Conservation (phyloP, 176 grass and related monocot species). For the Eragrostis nindensis region DNA sequence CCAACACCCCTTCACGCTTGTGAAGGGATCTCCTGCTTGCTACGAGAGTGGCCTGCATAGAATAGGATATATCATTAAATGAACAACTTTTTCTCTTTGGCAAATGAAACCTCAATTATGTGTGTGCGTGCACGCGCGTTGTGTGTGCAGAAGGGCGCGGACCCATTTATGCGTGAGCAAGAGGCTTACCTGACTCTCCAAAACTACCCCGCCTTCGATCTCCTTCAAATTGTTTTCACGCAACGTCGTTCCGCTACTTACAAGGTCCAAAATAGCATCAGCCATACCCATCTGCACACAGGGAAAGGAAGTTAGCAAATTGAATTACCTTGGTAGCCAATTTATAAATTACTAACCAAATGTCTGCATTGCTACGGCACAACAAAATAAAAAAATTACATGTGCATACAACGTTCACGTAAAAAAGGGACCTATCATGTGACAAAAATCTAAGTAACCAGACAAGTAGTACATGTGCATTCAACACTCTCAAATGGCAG, state of each 20-base stretch:
- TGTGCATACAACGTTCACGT: no score
- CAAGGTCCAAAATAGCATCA: constrained; percentile 96
- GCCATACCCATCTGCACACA: constrained; percentile 88
- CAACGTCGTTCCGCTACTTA: constrained; percentile 94
- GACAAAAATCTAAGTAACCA: no score
- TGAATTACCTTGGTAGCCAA: constrained; percentile 8
- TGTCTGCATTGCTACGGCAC: no score
- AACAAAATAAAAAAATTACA: no score
- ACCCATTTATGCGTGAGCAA: neutral
- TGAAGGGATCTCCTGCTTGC: constrained; percentile 79
- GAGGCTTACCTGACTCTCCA: constrained; percentile 93
- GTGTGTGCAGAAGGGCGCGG: neutral
- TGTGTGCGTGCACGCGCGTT: neutral
- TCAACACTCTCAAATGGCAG: no score
- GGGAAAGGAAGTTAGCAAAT: constrained; percentile 18
- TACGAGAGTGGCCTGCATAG: constrained; percentile 78
- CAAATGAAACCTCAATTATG: neutral
- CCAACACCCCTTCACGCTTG: constrained; percentile 72
- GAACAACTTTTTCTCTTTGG: neutral
- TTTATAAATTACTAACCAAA: neutral
- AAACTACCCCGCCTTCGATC: constrained; percentile 82
- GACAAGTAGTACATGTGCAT: no score
- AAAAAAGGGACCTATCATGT: no score
- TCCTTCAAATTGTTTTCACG: constrained; percentile 98
- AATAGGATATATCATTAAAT: constrained; percentile 24